Conservation (phyloP, 306 rosid genomes). For the Echinosophora koreensis region DNA sequence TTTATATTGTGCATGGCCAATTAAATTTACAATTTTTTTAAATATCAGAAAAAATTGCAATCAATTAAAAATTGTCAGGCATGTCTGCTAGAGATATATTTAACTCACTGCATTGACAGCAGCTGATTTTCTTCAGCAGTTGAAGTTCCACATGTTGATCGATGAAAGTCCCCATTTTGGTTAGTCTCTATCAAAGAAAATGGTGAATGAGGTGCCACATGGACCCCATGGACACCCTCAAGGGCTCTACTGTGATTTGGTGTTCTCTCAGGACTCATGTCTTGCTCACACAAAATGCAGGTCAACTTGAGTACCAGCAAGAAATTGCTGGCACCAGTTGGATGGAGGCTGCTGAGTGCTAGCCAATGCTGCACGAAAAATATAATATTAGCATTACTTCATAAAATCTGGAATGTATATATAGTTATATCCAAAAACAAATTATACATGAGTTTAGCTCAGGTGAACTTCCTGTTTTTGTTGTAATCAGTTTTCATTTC, state of each 20-base stretch:
- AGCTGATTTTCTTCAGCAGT: conserved; percentile 61
- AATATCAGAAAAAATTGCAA: conserved; percentile 10
- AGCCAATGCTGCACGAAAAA: conserved; percentile 52
- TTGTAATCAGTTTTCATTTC: neutral
- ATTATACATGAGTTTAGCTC: conserved; percentile 4
- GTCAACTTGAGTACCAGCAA: conserved; percentile 71
- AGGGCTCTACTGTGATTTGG: conserved; percentile 63
- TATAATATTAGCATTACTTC: conserved; percentile 30
- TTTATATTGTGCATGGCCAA: conserved; percentile 38
- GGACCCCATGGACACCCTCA: conserved; percentile 83
- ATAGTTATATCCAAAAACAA: neutral
- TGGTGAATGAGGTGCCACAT: conserved; percentile 65
- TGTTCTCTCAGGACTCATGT: conserved; percentile 62
- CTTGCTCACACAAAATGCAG: conserved; percentile 37
- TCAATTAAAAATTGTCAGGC: conserved; percentile 13
- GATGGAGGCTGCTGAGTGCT: conserved; percentile 42
- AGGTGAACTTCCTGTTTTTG: neutral
- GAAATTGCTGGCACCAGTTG: conserved; percentile 69
- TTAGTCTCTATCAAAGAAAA: conserved; percentile 61
- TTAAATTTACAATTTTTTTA: neutral
- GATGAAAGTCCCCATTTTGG: conserved; percentile 55
- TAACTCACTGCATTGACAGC: conserved; percentile 84
- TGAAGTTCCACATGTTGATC: conserved; percentile 54
- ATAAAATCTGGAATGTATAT: neutral
- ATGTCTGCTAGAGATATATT: conserved; percentile 23